Conservation (phyloP, 768 basidiomycete species). For the Psilocybe subaeruginosa region DNA sequence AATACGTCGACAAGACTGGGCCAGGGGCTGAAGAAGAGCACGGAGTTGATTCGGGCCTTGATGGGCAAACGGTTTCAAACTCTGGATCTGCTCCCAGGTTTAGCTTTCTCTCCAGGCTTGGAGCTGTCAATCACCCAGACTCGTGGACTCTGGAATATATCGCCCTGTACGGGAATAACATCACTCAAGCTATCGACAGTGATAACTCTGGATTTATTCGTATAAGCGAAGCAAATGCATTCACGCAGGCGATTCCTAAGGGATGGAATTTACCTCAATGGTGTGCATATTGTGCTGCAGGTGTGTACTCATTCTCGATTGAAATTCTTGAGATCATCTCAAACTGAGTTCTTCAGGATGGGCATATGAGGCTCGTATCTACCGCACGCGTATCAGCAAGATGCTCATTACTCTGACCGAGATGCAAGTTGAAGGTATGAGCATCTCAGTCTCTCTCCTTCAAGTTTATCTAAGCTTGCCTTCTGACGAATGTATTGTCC, state of each 20-base stretch:
- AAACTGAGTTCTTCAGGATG: slow-evolving; percentile 14
- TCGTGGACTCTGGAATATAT: slow-evolving; percentile 24
- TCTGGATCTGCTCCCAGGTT: slow-evolving; percentile 1
- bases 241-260: slow-evolving; percentile 21
- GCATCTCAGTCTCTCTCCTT: neutral
- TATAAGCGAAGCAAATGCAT: slow-evolving; percentile 26
- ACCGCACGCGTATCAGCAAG: slow-evolving; percentile 22
- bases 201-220: slow-evolving; percentile 25
- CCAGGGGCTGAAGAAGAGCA: neutral
- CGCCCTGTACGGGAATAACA: slow-evolving; percentile 10
- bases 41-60: neutral
- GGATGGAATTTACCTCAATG: slow-evolving; percentile 25
- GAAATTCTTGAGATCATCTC: neutral
- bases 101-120: slow-evolving; percentile 5
- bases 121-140: slow-evolving; percentile 15
- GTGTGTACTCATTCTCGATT: slow-evolving; percentile 4
- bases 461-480: too few species aligned
- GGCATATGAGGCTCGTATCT: slow-evolving; percentile 24
- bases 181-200: slow-evolving; percentile 20
- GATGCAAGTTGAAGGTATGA: slow-evolving; percentile 19
- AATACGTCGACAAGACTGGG: neutral
- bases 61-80: neutral
- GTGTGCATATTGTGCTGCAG: slow-evolving; percentile 26
- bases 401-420: slow-evolving; percentile 17
- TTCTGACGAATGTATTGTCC: neutral